Evolutionary conservation across 768 basidiomycete species (phyloP).

Genomic region (Coprinellus aureogranulatus): DNA sequence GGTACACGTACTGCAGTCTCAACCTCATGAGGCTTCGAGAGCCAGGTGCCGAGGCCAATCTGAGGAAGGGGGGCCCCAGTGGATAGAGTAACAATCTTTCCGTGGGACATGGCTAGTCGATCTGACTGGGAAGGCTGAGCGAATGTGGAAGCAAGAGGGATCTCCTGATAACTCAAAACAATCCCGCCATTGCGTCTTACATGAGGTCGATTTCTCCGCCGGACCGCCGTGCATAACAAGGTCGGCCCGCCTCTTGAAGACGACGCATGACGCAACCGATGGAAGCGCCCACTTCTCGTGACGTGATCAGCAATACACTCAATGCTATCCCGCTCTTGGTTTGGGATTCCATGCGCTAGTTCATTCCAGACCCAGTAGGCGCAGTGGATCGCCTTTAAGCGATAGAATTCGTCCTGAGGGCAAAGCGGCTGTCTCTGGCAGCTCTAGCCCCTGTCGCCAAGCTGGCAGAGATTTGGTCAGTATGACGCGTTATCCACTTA

Average conservation of each 20-base stretch:
- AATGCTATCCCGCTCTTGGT: too few species aligned
- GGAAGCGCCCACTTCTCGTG: too few species aligned
- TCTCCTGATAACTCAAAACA: neutral
- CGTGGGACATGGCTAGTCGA: slow-evolving; percentile 36
- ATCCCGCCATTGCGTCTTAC: neutral
- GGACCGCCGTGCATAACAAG: neutral
- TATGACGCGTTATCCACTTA: too few species aligned
- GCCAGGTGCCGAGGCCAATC: slow-evolving; percentile 84
- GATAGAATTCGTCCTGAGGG: too few species aligned
- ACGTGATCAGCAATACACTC: too few species aligned
- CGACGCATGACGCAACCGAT: neutral
- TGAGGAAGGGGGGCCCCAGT: slow-evolving; percentile 60
- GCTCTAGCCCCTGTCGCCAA: too few species aligned
- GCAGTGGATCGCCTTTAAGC: too few species aligned
- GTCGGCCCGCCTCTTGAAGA: neutral
- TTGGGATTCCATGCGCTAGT: too few species aligned
- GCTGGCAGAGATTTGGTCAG: too few species aligned
- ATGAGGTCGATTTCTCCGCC: slow-evolving; percentile 1
- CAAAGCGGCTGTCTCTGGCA: too few species aligned
- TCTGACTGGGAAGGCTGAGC: neutral
- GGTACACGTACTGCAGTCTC: slow-evolving; percentile 56
- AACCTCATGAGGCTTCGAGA: slow-evolving; percentile 72
- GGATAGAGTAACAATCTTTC: slow-evolving; percentile 40
- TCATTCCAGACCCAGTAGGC: too few species aligned
- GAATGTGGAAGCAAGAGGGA: neutral